Base-by-base conservation (phyloP, 2,329 filamentous ascomycete species). In the Sporothrix pseudoabietina region DNA sequence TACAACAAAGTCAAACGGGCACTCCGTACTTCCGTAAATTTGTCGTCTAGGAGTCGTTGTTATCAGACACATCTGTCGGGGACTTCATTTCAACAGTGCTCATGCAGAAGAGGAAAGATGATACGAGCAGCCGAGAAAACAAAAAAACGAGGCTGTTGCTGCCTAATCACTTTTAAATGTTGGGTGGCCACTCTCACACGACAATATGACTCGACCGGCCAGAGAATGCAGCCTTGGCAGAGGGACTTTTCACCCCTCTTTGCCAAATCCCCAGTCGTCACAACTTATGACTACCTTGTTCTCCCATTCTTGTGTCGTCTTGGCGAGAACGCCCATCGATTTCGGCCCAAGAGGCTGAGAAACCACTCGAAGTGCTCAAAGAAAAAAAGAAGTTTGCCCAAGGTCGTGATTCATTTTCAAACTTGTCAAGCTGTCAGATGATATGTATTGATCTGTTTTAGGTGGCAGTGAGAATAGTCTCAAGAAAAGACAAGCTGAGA, bases 181-280 rank as follows among this genome's bases (percentile, higher is more conserved):
- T 8, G 39, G 39, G 22, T 10, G 61, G 16, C 61, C 39, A 30
- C 22, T 30, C n/a, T 6, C 19, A 12, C 22, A 47, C 22, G 39
- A 66, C 41, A 19, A 4, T 39, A 66, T 66, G 61, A 66, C 61
- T 66, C 61, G 22, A 47, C n/a, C 61, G 22, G 61, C 61, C 61
- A 66, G 39, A 16, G 9, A 16, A 55, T 30, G 52, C 9, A 66
- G 12, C 22, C 39, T 44, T 66, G 35, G 61, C 61, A 66, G 26
- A 66, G 12, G 61, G 26, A 39, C 61, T 26, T 47, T 66, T 47
- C 12, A 14, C 22, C 22, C 16, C 57, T 10, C 12, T 57, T 32
- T 32, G 26, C 55, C 10, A 57, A 54, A n/a, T 22, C 19, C 22
- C 35, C 35, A 44, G 3, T 3, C 41, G 3, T 44, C 19, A 54